These are phyloP conservation scores for Backusella tarrabulga DNA, from an alignment of 192 early-diverging fungal species.

Conservation along the genomic window DNA sequence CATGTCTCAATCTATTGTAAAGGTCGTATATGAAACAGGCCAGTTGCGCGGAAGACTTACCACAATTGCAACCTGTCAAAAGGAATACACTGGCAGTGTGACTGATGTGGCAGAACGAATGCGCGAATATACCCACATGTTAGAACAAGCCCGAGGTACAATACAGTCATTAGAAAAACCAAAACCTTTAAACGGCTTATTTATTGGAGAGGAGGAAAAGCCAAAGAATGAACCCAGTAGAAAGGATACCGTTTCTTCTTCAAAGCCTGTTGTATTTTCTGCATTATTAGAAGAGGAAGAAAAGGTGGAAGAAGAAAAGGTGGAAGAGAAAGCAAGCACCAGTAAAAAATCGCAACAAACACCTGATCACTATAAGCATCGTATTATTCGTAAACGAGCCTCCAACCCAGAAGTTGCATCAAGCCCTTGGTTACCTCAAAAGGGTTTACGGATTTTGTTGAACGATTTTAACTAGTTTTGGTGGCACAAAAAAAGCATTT, in stretches of 20 bases:
- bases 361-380: slow-evolving; percentile 9
- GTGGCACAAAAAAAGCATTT: background rate
- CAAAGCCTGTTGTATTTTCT: background rate
- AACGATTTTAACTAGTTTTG: slow-evolving; percentile 1
- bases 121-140: slow-evolving; percentile 31
- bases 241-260: background rate
- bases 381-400: slow-evolving; percentile 13
- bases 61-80: slow-evolving; percentile 20
- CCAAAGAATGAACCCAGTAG: background rate
- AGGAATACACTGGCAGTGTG: slow-evolving; percentile 19
- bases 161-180: slow-evolving; percentile 15
- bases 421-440: slow-evolving; percentile 12
- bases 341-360: background rate
- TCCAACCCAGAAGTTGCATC: slow-evolving; percentile 2
- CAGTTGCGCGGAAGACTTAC: slow-evolving; percentile 20
- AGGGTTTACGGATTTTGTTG: slow-evolving; percentile 14
- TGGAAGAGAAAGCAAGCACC: background rate
- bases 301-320: background rate
- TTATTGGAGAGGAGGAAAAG: background rate
- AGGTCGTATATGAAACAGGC: slow-evolving; percentile 24
- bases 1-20: background rate
- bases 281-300: background rate
- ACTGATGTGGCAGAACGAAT: slow-evolving; percentile 22
- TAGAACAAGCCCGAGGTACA: slow-evolving; percentile 32
- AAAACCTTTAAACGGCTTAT: background rate